A percentile compares a stretch with the other conserved stretches of the same genome.
Conservation (phyloP, 2,329 filamentous ascomycete species). For the Talaromyces sp. region DNA sequence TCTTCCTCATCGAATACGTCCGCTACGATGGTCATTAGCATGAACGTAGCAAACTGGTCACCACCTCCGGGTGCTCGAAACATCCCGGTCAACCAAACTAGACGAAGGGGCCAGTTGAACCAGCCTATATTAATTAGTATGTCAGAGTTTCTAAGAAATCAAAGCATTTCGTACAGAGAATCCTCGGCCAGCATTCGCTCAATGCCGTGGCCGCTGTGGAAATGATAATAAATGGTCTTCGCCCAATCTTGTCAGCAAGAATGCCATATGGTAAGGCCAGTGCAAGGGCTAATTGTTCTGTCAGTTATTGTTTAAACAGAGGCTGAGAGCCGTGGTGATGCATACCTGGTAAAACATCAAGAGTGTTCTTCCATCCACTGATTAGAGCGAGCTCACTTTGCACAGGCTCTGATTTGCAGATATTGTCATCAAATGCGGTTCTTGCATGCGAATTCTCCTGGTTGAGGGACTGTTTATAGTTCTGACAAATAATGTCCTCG, state of each 20-base stretch:
- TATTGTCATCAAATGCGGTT: constrained; percentile 1
- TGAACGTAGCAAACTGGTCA: constrained; percentile 16
- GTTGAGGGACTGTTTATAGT: neutral
- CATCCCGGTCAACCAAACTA: constrained; percentile 21
- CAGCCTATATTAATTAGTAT: constrained; percentile 5
- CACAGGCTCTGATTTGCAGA: constrained; percentile 26
- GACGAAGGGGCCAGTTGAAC: constrained; percentile 18
- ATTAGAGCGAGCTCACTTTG: constrained; percentile 27
- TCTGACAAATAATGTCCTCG: constrained; percentile 23
- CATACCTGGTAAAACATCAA: constrained; percentile 18
- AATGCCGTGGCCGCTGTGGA: constrained; percentile 17
- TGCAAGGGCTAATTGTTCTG: constrained; percentile 17
- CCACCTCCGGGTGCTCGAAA: constrained; percentile 24
- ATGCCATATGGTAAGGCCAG: constrained; percentile 25
- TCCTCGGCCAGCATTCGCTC: constrained; percentile 21
- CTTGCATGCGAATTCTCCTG: neutral
- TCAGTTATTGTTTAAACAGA: too few species aligned
- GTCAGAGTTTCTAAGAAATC: neutral
- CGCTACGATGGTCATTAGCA: constrained; percentile 21
- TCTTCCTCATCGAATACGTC: constrained; percentile 25
- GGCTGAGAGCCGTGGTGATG: too few species aligned
- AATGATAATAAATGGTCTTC: constrained; percentile 21
- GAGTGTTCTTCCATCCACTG: constrained; percentile 23
- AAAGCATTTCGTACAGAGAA: constrained; percentile 22
- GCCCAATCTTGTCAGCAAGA: constrained; percentile 24